Percentiles rank a stretch among this genome's conserved stretches.
Evolutionary conservation across 441 rosid genomes (phyloP).

Genomic region (Arabidopsis hybrid): DNA sequence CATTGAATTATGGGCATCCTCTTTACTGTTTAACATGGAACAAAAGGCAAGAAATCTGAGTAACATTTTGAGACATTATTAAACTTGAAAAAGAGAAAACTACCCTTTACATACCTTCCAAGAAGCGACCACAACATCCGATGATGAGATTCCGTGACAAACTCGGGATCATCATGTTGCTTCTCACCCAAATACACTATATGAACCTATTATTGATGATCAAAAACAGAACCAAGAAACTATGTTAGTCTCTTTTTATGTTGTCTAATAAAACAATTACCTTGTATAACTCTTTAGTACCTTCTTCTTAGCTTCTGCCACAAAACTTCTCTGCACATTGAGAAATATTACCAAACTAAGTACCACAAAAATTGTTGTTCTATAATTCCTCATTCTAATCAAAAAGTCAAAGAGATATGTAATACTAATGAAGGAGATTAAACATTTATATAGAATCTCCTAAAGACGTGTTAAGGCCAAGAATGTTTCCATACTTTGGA

Average conservation of each 20-base stretch:
- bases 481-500: slow-evolving; percentile 13
- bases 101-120: slow-evolving; percentile 29
- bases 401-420: neutral
- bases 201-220: slow-evolving; percentile 33
- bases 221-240: slow-evolving; percentile 2
- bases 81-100: neutral
- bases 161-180: slow-evolving; percentile 38
- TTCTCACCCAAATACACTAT: slow-evolving; percentile 41
- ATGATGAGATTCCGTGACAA: slow-evolving; percentile 39
- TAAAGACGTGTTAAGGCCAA: neutral
- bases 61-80: neutral
- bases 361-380: neutral
- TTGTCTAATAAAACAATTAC: neutral
- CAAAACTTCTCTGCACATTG: slow-evolving; percentile 20
- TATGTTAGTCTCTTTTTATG: neutral
- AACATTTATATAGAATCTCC: neutral
- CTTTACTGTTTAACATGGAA: slow-evolving; percentile 47
- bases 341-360: slow-evolving; percentile 20
- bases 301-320: slow-evolving; percentile 32
- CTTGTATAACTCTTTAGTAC: neutral
- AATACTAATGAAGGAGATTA: neutral
- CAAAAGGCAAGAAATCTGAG: neutral
- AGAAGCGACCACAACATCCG: slow-evolving; percentile 38
- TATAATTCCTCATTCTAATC: slow-evolving; percentile 19
- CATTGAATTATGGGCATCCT: slow-evolving; percentile 60